Evolutionary conservation across 208 protist genomes (phyloP), one percentile per base, ranked within the genome.

Genomic region (Crithidia sp.): DNA sequence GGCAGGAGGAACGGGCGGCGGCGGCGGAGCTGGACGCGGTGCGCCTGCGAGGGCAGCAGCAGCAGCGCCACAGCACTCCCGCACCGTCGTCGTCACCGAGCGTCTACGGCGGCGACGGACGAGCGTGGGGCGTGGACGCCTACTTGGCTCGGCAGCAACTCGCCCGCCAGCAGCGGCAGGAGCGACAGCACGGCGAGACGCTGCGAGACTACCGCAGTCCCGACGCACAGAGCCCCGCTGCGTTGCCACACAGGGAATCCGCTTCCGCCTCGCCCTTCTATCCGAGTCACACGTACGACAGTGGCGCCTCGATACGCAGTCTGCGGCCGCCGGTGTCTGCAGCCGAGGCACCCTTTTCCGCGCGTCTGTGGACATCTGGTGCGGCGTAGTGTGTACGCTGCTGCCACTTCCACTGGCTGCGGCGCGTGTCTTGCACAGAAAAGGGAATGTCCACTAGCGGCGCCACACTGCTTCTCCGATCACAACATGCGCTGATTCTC

Each of bases 1-100:
- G 53, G 77, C 75, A 90, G 28, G 67, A 39, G 28, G 75, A 90
- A 50, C 67, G 79, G 40, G 71, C 81, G 53, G 77, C 79, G 2
- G 79, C 77, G 49, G 76, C 60, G 53, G 73, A 74, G 64, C 58
- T 49, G 14, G 41, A 58, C 55, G 44, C 47, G 67, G 64, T 43
- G 44, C 36, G 71, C 77, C 9, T 65, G 72, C 5, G 75, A 68
- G 59, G 52, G 53, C 52, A 47, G 16, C 70, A 55, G 4, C 59
- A 64, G 58, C 61, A 52, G 17, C 36, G 58, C 0, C 53, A 47
- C 44, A 0, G 0, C 37, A 9, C 39, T 37, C 10, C 40, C 19
- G 6, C 49, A 19, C 39, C 49, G 17, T 5, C 53, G 17, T 19
- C n/a, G 12, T 65, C 45, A 0, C 56, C 5, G 41, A 74, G 54